Base-by-base conservation (phyloP, 805 yeast genomes). In the Metschnikowia kunwiensis region DNA sequence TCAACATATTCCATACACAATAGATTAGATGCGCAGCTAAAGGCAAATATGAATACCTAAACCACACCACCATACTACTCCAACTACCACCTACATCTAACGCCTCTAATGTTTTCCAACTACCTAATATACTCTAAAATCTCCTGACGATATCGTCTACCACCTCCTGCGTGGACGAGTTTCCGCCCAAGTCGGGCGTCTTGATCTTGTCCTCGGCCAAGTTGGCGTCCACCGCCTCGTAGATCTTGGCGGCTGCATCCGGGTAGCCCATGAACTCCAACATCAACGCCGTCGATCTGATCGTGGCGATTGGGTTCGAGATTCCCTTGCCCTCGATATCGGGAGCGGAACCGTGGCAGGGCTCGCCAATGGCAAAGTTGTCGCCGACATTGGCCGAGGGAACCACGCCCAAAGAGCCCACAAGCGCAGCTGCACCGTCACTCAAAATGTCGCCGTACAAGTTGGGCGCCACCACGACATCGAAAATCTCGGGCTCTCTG, bases 331-430 rank as follows among this genome's bases (percentile, higher is more conserved):
- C 98, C 61, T 89, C 96, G 50, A 93, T 93, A 63, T 93, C 98
- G 39, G 98, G 98, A 37, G 98, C 98, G 38, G 96, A 86, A 44
- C 98, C 98, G 68, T 93, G 98, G 61, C 97, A 89, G 59, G 98
- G 98, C 70, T 93, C 98, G 61, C 98, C 98, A 59, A 93, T 87
- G 46, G 94, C 97, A 59, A 93, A 91, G 60, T 74, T 68, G 60
- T 88, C 96, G 56, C 98, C 98, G 46, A 93, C 98, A 58, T 93
- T 93, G 43, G 97, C 97, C 36, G 95, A 83, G 55, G 98, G 97
- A 39, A 93, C 97, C 40, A 93, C 95, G 59, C 98, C 98, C 48
- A 93, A 77, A 20, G 97, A 91, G 33, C 98, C 98, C 40, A 91
- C 96, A 39, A 89, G 75, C 11, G 97, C 97, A 50, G 97, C 97